Evolutionary conservation across 2,329 filamentous ascomycete species (phyloP).

Genomic region (Didymella segeticola): DNA sequence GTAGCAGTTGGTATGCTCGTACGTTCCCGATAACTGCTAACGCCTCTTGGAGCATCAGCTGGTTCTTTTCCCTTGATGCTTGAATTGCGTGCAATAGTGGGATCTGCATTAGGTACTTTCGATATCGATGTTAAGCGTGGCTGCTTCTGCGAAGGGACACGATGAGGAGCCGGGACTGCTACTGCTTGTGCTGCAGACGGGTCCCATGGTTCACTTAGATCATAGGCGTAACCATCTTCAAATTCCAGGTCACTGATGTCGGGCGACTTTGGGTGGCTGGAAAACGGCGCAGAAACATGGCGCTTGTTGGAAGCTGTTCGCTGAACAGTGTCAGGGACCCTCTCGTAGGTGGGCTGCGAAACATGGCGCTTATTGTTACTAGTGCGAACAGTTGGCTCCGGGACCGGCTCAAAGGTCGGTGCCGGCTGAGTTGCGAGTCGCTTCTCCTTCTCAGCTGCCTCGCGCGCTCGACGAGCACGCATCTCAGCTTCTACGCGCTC

Average conservation of each 20-base stretch:
- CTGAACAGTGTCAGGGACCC: constrained; percentile 20
- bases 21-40: constrained; percentile 43
- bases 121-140: constrained; percentile 24
- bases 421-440: constrained; percentile 40
- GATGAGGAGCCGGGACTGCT: constrained; percentile 27
- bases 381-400: constrained; percentile 21
- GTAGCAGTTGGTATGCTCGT: constrained; percentile 19
- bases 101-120: constrained; percentile 26
- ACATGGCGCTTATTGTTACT: constrained; percentile 39
- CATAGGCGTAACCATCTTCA: constrained; percentile 37
- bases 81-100: constrained; percentile 25
- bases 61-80: constrained; percentile 45
- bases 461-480: constrained; percentile 40
- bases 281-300: constrained; percentile 44
- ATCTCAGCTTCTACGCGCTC: constrained; percentile 61
- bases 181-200: constrained; percentile 31
- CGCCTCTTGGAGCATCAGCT: constrained; percentile 31
- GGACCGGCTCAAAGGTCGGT: constrained; percentile 19
- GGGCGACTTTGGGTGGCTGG: constrained; percentile 29
- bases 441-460: constrained; percentile 40
- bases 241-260: constrained; percentile 37
- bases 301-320: constrained; percentile 30
- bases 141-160: constrained; percentile 32
- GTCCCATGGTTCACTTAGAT: constrained; percentile 47
- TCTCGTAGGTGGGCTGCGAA: constrained; percentile 23